Conservation (phyloP, 2,329 filamentous ascomycete species). For the Phyllachora maydis region DNA sequence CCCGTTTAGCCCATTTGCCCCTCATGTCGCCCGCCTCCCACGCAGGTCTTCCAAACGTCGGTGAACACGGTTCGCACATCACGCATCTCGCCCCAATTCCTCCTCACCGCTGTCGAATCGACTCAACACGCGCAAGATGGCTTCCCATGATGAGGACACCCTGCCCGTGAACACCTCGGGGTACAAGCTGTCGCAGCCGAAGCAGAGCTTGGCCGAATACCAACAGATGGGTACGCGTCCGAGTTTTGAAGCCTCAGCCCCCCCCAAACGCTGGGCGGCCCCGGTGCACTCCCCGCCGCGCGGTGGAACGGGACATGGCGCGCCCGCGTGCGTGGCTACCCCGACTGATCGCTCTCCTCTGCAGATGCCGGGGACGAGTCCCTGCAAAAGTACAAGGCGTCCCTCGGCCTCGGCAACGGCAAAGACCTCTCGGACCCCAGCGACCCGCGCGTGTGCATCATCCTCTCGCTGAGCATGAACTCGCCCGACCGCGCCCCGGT, state of each 20-base stretch:
- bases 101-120: no score
- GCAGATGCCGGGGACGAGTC: conserved; percentile 68
- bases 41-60: no score
- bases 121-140: no score
- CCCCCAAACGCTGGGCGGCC: background rate
- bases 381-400: conserved; percentile 93
- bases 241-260: no score
- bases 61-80: no score
- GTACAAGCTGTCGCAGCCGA: conserved; percentile 91
- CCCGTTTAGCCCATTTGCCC: no score
- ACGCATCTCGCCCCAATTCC: conserved; percentile 30
- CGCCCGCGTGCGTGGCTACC: no score
- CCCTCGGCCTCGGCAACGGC: conserved; percentile 66
- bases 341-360: no score
- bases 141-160: conserved; percentile 61
- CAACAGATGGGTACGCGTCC: conserved; percentile 79
- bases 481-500: conserved; percentile 67
- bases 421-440: conserved; percentile 53
- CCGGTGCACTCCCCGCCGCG: no score
- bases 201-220: conserved; percentile 94
- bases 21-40: no score
- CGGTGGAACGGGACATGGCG: no score
- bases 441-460: conserved; percentile 82
- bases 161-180: conserved; percentile 76
- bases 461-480: conserved; percentile 76